A percentile compares a stretch with the other conserved stretches of the same genome.
Conservation (phyloP, 2,329 filamentous ascomycete genomes). For the Cercospora nicotianae region DNA sequence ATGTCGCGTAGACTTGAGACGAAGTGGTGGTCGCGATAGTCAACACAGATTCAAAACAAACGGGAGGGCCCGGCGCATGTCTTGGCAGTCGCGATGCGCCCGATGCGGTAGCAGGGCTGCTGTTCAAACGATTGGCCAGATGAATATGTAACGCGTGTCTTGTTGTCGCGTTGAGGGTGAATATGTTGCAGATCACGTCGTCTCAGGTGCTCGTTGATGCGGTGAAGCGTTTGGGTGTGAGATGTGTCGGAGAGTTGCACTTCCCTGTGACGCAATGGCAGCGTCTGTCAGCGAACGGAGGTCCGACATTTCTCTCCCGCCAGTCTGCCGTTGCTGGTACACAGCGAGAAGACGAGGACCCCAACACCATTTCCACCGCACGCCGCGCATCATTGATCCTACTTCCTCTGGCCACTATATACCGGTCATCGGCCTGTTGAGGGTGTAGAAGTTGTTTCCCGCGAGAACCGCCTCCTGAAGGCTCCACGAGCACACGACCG, state of each 20-base stretch:
- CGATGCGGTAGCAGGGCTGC: neutral
- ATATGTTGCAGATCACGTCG: neutral
- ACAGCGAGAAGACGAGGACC: neutral
- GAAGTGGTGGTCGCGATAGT: constrained; percentile 4
- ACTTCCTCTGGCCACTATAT: neutral
- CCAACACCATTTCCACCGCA: neutral
- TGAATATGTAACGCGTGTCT: neutral
- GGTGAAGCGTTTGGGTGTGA: neutral
- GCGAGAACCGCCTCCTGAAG: neutral
- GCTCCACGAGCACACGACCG: neutral
- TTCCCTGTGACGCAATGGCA: neutral
- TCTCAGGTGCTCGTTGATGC: neutral
- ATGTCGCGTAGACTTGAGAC: constrained; percentile 8
- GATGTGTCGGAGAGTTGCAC: neutral
- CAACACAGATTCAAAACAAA: constrained; percentile 18
- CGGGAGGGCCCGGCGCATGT: constrained; percentile 3
- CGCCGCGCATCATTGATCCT: neutral
- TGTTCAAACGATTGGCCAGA: neutral
- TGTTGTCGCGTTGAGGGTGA: neutral
- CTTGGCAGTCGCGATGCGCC: constrained; percentile 12
- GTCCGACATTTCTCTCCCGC: constrained; percentile 1
- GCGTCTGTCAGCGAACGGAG: neutral
- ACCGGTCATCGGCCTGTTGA: neutral
- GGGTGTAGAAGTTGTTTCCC: neutral
- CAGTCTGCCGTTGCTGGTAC: neutral